Evolutionary conservation across 2,329 filamentous ascomycete species (phyloP), one percentile per base, ranked within the genome.

Genomic region (Penicillium vulpinum): DNA sequence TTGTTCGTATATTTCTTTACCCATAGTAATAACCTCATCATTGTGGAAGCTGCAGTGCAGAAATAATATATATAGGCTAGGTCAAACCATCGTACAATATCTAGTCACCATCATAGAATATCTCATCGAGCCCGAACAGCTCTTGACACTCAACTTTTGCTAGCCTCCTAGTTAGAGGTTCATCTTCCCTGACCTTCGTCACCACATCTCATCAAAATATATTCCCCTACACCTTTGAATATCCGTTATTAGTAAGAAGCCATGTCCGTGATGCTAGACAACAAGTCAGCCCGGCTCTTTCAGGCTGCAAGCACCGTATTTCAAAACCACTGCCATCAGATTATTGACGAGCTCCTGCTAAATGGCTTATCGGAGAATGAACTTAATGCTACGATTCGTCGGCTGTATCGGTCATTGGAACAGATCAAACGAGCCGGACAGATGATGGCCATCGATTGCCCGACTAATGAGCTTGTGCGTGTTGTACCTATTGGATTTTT

Each of bases 21-120:
- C 11, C 28, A 1, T 2, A 16, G 11, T 33, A 16, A 22, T n/a
- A 33, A 4, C 11, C 7, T 33, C 9, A 3, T 2, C 6, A 9
- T 22, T 9, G 7, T 9, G 1, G n/a, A 1, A 21, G 16, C 2
- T 10, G 11, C 4, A 4, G 1, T 18, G 0, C 16, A 22, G 13
- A 22, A 22, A 16, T 9, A 16, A 22, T 33, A 46, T 33, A 33
- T 33, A 33, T 33, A 33, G 8, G 5, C 28, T 3, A 3, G 15
- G 7, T 24, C 13, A 7, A 4, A 15, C 39, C 21, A 16, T 40
- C 13, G 16, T 40, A 24, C 21, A 22, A 9, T 40, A 24, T n/a
- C n/a, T n/a, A n/a, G n/a, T n/a, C n/a, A 15, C 39, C 21, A 16
- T 40, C 13, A 24, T 40, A 24, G 13, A 22, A 9, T 40, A 24